phyloP scores from a whole-genome alignment of 768 basidiomycete genomes.

The Xerocomus potaroensis region DNA sequence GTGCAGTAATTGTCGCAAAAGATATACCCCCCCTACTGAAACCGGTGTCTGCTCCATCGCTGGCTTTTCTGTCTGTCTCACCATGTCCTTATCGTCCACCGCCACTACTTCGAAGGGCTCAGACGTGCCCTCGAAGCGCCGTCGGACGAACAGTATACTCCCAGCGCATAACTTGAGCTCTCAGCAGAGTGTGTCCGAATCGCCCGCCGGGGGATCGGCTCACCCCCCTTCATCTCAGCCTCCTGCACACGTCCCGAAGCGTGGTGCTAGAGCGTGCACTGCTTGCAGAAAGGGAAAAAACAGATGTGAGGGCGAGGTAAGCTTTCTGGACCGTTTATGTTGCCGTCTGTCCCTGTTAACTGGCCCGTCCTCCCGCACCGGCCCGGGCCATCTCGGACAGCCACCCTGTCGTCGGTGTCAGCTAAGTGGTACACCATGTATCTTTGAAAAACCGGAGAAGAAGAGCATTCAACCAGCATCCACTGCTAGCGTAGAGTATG shows the following conservation, averaged over 20 bases:
- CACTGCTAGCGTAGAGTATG: constrained; percentile 71
- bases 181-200: constrained; percentile 32
- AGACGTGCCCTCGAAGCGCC: constrained; percentile 53
- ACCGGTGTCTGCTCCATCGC: constrained; percentile 9
- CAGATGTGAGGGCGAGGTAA: constrained; percentile 88
- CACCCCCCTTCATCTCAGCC: constrained; percentile 27
- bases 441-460: constrained; percentile 92
- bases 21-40: constrained; percentile 1
- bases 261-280: constrained; percentile 86
- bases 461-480: constrained; percentile 61
- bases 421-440: constrained; percentile 70
- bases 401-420: constrained; percentile 89
- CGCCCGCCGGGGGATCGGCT: constrained; percentile 31
- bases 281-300: constrained; percentile 91
- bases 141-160: constrained; percentile 41
- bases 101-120: constrained; percentile 53
- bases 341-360: constrained; percentile 42
- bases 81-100: constrained; percentile 68
- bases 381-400: constrained; percentile 62
- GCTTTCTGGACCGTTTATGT: constrained; percentile 31
- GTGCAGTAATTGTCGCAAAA: constrained; percentile 11
- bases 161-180: constrained; percentile 8
- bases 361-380: constrained; percentile 71
- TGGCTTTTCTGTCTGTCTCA: too few species aligned
- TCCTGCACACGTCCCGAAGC: constrained; percentile 73